These are phyloP conservation scores for Pseudomassariella vexata DNA, from an alignment of 2,329 filamentous ascomycete species.

Conservation along the genomic window DNA sequence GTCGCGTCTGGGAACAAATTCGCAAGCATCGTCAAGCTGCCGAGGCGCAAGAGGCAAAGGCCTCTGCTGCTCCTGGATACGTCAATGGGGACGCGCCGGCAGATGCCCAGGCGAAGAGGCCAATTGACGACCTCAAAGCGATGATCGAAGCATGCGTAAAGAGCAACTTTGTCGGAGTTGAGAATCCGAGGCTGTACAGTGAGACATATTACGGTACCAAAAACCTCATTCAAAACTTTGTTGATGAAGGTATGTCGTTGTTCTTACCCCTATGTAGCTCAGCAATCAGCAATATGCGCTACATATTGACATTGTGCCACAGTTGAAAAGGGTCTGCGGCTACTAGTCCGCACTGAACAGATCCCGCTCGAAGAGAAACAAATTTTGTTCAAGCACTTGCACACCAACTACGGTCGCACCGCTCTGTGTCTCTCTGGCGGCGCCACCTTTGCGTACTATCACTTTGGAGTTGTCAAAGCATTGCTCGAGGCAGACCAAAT, in stretches of 20 bases:
- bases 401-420: constrained; percentile 87
- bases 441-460: constrained; percentile 93
- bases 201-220: constrained; percentile 99
- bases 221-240: constrained; percentile 80
- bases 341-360: constrained; percentile 63
- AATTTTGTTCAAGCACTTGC: constrained; percentile 76
- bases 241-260: constrained; percentile 64
- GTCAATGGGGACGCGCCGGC: constrained; percentile 32
- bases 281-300: background rate
- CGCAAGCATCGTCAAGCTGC: constrained; percentile 55
- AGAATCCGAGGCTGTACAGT: constrained; percentile 91
- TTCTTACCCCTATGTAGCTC: constrained; percentile 3
- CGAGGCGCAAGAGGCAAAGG: constrained; percentile 39
- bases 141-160: constrained; percentile 89
- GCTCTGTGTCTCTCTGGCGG: constrained; percentile 91
- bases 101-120: constrained; percentile 32
- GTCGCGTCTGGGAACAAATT: constrained; percentile 71
- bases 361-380: constrained; percentile 70
- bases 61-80: constrained; percentile 21
- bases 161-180: constrained; percentile 93
- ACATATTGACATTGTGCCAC: background rate
- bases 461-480: constrained; percentile 88
- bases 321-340: constrained; percentile 62
- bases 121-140: constrained; percentile 69
- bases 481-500: constrained; percentile 79